phyloP scores from a whole-genome alignment of 768 basidiomycete genomes.

The Coprinopsis sp. region DNA sequence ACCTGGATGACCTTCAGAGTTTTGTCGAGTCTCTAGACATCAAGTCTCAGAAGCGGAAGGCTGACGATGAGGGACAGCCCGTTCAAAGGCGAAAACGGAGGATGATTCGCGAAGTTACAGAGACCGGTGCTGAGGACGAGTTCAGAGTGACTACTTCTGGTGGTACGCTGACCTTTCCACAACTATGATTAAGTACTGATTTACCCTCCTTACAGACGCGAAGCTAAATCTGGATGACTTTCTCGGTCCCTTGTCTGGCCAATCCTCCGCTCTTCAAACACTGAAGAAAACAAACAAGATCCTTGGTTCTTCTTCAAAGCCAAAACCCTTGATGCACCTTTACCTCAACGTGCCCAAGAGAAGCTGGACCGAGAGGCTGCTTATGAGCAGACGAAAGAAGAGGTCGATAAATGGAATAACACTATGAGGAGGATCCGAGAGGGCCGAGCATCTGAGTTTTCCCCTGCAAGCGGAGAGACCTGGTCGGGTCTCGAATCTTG shows the following conservation, averaged over 20 bases:
- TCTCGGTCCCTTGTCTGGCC: slow-evolving; percentile 63
- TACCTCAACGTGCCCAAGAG: slow-evolving; percentile 84
- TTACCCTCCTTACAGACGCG: slow-evolving; percentile 30
- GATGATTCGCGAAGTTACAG: slow-evolving; percentile 64
- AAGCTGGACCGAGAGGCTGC: slow-evolving; percentile 90
- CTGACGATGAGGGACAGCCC: slow-evolving; percentile 30
- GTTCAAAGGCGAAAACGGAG: slow-evolving; percentile 48
- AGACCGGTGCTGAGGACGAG: slow-evolving; percentile 77
- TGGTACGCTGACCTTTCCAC: slow-evolving; percentile 32
- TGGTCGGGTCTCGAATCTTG: slow-evolving; percentile 61
- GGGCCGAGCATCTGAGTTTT: slow-evolving; percentile 85
- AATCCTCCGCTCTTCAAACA: slow-evolving; percentile 57
- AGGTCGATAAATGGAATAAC: slow-evolving; percentile 89
- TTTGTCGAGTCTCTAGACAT: slow-evolving; percentile 51
- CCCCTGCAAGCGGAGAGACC: slow-evolving; percentile 66
- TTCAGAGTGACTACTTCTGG: slow-evolving; percentile 57
- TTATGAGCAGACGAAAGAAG: slow-evolving; percentile 87
- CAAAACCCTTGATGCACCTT: slow-evolving; percentile 73
- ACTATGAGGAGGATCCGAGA: slow-evolving; percentile 92
- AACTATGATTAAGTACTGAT: neutral
- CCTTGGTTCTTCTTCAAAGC: slow-evolving; percentile 47
- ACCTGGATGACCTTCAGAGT: slow-evolving; percentile 2
- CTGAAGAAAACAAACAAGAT: slow-evolving; percentile 69
- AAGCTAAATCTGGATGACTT: slow-evolving; percentile 71
- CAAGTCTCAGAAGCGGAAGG: slow-evolving; percentile 63